phyloP scores from a whole-genome alignment of 2,329 filamentous ascomycete genomes.

The Dichotomopilus funicola region DNA sequence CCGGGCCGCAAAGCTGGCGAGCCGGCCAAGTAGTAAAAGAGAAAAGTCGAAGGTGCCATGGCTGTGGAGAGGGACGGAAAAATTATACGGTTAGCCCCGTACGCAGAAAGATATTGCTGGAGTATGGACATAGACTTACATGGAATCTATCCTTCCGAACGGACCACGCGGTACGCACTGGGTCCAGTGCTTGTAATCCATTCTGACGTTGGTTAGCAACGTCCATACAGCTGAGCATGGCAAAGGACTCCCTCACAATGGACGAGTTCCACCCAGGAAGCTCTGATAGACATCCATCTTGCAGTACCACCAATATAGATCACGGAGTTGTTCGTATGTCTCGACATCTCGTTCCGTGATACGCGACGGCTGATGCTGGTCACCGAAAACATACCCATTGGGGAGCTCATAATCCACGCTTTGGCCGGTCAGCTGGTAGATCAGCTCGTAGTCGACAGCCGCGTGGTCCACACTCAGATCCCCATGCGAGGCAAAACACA shows the following conservation, averaged over 20 bases:
- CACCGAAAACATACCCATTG: constrained; percentile 28
- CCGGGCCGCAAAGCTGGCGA: constrained; percentile 69
- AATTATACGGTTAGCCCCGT: background rate
- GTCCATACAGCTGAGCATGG: background rate
- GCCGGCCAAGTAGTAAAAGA: constrained; percentile 70
- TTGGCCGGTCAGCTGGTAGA: constrained; percentile 37
- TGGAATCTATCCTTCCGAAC: constrained; percentile 67
- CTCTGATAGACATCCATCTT: constrained; percentile 94
- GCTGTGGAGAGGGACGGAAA: constrained; percentile 33
- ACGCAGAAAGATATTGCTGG: too few species aligned
- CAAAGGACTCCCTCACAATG: constrained; percentile 60
- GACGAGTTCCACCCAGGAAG: constrained; percentile 73
- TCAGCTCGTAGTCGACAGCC: constrained; percentile 35
- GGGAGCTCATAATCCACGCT: constrained; percentile 32
- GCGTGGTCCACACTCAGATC: constrained; percentile 7
- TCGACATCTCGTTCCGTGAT: constrained; percentile 61
- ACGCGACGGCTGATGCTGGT: constrained; percentile 10
- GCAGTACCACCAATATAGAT: constrained; percentile 92
- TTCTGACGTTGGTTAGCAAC: constrained; percentile 42
- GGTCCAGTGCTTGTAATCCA: constrained; percentile 75
- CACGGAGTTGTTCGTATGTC: constrained; percentile 72
- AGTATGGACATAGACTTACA: constrained; percentile 39
- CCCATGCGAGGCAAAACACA: constrained; percentile 15
- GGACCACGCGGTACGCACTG: constrained; percentile 81
- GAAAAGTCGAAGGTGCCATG: constrained; percentile 89